Percentiles rank a stretch among this genome's conserved stretches.
These are phyloP conservation scores for Castanospermum australe DNA, from an alignment of 306 rosid species.

Conservation along the genomic window DNA sequence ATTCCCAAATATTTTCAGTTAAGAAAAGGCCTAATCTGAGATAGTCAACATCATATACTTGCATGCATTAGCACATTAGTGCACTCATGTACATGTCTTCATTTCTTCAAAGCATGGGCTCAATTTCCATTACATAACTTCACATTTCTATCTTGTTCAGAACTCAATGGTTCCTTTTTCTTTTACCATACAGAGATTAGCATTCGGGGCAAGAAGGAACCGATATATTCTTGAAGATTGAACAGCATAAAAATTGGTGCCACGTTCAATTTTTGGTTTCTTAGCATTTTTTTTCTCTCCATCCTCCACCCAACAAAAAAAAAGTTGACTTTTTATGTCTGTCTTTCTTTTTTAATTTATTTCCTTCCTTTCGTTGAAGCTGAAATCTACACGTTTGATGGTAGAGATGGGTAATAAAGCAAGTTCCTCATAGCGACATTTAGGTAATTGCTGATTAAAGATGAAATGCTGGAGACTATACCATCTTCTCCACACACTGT, in stretches of 20 bases:
- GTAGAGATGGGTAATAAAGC: not conserved
- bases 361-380: not conserved
- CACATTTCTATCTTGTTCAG: slow-evolving; percentile 2
- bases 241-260: slow-evolving; percentile 20
- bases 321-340: not conserved
- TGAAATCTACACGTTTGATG: not conserved
- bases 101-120: not conserved
- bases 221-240: slow-evolving; percentile 75
- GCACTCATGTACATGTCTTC: not conserved
- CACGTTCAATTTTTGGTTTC: not conserved
- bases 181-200: slow-evolving; percentile 63
- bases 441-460: not conserved
- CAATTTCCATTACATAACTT: not conserved
- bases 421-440: not conserved
- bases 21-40: slow-evolving; percentile 34
- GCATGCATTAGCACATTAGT: slow-evolving; percentile 4
- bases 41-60: not conserved
- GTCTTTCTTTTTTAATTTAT: too few species aligned
- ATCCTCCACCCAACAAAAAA: not conserved
- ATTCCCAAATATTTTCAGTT: slow-evolving; percentile 92
- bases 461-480: not conserved
- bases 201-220: slow-evolving; percentile 97
- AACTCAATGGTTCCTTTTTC: slow-evolving; percentile 17
- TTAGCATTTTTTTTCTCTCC: too few species aligned
- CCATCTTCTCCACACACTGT: not conserved